Evolutionary conservation across 208 protist species (phyloP).

Genomic region (Trypanosoma platydactyli): DNA sequence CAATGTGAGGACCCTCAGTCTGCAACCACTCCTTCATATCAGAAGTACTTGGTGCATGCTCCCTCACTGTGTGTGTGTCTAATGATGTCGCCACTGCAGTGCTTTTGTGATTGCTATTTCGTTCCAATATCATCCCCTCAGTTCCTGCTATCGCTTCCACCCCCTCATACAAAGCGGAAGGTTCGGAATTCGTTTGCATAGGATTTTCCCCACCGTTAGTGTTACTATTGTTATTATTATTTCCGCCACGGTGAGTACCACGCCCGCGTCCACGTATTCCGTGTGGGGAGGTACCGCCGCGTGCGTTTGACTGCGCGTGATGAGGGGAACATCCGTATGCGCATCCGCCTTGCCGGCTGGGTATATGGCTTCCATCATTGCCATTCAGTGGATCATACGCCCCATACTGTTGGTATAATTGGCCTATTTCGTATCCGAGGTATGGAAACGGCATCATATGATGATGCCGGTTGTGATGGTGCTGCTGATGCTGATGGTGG

Average conservation of each 20-base stretch:
- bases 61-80: not conserved
- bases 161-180: not conserved
- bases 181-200: not conserved
- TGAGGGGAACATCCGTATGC: not conserved
- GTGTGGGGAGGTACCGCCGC: conserved; percentile 1
- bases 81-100: not conserved
- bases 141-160: no score
- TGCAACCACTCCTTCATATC: conserved; percentile 8
- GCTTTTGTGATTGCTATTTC: conserved; percentile 3
- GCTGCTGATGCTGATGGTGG: conserved; percentile 20
- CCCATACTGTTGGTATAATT: conserved; percentile 15
- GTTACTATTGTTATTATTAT: conserved; percentile 22
- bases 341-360: not conserved
- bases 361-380: not conserved
- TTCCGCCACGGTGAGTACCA: conserved; percentile 11
- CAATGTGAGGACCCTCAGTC: conserved; percentile 1
- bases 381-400: conserved; percentile 20
- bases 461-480: conserved; percentile 11
- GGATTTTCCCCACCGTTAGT: conserved; percentile 1
- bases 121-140: not conserved
- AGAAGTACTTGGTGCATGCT: not conserved
- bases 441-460: conserved; percentile 23
- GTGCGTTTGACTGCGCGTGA: not conserved
- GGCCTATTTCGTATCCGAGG: conserved; percentile 20
- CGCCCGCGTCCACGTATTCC: conserved; percentile 6